Conservation (phyloP, 768 basidiomycete genomes). For the Termitomyces sp. region DNA sequence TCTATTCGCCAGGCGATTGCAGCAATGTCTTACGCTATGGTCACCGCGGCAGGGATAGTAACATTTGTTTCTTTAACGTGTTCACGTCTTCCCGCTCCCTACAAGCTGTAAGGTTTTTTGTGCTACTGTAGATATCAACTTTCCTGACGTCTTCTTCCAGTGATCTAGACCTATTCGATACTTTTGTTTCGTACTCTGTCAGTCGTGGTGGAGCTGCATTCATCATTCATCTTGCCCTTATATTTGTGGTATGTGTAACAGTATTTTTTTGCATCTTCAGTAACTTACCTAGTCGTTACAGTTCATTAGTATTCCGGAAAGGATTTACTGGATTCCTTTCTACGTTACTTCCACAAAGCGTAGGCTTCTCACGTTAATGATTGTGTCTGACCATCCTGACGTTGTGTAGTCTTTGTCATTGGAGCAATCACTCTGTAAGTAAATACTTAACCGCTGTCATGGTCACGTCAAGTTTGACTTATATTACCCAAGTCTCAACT, state of each 20-base stretch:
- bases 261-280: not conserved
- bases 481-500: not conserved
- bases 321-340: constrained; percentile 15
- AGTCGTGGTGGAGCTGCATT: constrained; percentile 8
- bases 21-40: constrained; percentile 2
- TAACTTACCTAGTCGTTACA: not conserved
- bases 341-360: constrained; percentile 9
- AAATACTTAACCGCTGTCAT: not conserved
- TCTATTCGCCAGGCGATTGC: constrained; percentile 1
- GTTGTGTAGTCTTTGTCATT: constrained; percentile 10
- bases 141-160: not conserved
- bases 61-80: not conserved
- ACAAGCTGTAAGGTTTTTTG: constrained; percentile 5
- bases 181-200: constrained; percentile 7
- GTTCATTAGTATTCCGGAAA: constrained; percentile 9
- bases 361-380: not conserved
- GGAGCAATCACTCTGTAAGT: constrained; percentile 13
- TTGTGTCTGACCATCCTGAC: not conserved
- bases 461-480: not conserved
- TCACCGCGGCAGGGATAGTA: constrained; percentile 7
- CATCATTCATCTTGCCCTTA: constrained; percentile 8
- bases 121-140: not conserved
- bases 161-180: constrained; percentile 8
- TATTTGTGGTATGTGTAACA: constrained; percentile 9
- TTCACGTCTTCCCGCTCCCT: constrained; percentile 5